phyloP scores from a whole-genome alignment of 129 eudicot species.

The Dittrichia graveolens region DNA sequence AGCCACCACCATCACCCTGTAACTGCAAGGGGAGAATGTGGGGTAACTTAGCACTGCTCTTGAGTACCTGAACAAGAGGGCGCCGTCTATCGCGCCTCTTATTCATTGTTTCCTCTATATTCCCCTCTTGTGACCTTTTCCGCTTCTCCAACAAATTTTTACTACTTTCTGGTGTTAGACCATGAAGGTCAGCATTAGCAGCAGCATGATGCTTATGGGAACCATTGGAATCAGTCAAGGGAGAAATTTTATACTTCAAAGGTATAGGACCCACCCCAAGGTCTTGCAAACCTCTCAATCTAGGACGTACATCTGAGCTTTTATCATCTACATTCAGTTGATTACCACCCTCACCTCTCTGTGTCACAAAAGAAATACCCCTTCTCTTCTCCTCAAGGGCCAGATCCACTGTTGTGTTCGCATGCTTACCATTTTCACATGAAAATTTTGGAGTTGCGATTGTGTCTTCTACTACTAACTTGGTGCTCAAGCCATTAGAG shows the following conservation, averaged over 20 bases:
- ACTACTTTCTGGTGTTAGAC: conserved; percentile 33
- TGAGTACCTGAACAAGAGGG: conserved; percentile 61
- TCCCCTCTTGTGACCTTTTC: conserved; percentile 45
- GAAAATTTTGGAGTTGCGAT: conserved; percentile 38
- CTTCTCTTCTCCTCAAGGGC: conserved; percentile 39
- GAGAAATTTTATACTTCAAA: conserved; percentile 37
- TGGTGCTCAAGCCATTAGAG: conserved; percentile 27
- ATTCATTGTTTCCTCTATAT: conserved; percentile 43
- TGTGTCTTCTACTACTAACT: conserved; percentile 35
- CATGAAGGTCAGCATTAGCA: conserved; percentile 22
- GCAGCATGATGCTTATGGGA: conserved; percentile 20
- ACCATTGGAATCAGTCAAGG: conserved; percentile 33
- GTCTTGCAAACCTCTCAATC: conserved; percentile 73
- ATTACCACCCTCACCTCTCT: conserved; percentile 12
- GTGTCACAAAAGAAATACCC: conserved; percentile 27
- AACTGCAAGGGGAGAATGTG: conserved; percentile 40
- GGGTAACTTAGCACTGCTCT: conserved; percentile 41
- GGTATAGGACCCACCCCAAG: conserved; percentile 50
- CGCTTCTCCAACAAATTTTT: conserved; percentile 40
- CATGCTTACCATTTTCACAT: conserved; percentile 46
- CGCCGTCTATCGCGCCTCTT: conserved; percentile 61
- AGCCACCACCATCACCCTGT: conserved; percentile 38
- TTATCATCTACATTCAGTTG: conserved; percentile 46
- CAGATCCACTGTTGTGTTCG: conserved; percentile 30
- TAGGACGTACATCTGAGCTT: conserved; percentile 45